These are phyloP conservation scores for Nakazawaea pomicola DNA, from an alignment of 805 yeast species.

Conservation along the genomic window DNA sequence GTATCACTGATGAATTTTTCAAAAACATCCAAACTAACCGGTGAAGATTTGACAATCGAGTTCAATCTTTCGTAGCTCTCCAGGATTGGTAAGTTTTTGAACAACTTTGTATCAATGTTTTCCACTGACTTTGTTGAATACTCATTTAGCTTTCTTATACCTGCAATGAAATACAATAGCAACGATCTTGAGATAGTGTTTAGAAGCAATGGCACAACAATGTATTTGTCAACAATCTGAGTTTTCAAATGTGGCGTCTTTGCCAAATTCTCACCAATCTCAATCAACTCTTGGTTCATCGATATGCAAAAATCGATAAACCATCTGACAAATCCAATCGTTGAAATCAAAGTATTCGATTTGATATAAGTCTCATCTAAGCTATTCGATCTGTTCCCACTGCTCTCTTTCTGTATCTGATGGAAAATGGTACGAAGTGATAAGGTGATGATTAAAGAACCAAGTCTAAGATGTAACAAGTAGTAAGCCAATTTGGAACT, in stretches of 20 bases:
- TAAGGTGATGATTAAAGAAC: conserved; percentile 66
- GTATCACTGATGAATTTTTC: conserved; percentile 13
- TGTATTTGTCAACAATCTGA: conserved; percentile 20
- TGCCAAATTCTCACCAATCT: conserved; percentile 29
- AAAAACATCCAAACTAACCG: conserved; percentile 40
- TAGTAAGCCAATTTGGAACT: conserved; percentile 52
- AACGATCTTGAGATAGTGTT: conserved; percentile 69
- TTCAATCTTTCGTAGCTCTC: conserved; percentile 49
- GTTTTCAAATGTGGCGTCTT: conserved; percentile 19
- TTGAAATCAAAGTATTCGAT: conserved; percentile 57
- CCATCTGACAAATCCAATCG: conserved; percentile 84
- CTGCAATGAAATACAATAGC: conserved; percentile 59
- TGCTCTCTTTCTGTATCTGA: conserved; percentile 52
- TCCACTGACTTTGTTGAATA: conserved; percentile 52
- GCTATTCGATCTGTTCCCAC: conserved; percentile 27
- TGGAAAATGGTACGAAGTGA: conserved; percentile 56
- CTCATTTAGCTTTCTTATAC: conserved; percentile 58
- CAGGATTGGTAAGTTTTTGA: conserved; percentile 37
- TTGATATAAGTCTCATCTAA: conserved; percentile 50
- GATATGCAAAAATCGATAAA: conserved; percentile 71
- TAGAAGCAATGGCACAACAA: conserved; percentile 54
- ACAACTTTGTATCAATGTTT: conserved; percentile 32
- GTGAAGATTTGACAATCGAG: conserved; percentile 42
- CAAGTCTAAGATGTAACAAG: conserved; percentile 61
- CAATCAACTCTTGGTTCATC: conserved; percentile 66